Percentiles rank a stretch among this genome's conserved stretches.
These are phyloP conservation scores for Aphanomyces astaci DNA, from an alignment of 352 stramenopile genomes.

Conservation along the genomic window DNA sequence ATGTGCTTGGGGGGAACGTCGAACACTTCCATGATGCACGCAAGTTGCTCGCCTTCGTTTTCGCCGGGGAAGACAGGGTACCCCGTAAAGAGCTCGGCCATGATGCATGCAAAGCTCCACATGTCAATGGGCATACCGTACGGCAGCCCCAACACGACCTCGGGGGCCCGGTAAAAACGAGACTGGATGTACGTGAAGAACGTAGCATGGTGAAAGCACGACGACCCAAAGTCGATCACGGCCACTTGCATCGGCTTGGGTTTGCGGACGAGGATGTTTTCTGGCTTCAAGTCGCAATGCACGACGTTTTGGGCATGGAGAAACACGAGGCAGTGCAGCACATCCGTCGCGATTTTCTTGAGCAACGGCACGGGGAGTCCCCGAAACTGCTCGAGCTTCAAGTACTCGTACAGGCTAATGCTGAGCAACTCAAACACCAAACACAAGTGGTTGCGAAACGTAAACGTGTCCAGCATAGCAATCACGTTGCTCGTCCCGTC, in stretches of 20 bases:
- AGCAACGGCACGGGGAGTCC: constrained; percentile 88
- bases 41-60: constrained; percentile 74
- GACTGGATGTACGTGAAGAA: constrained; percentile 97
- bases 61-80: constrained; percentile 80
- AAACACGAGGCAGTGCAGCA: constrained; percentile 72
- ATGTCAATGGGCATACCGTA: constrained; percentile 80
- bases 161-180: constrained; percentile 95
- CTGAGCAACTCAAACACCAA: constrained; percentile 95
- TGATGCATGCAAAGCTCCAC: constrained; percentile 85
- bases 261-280: constrained; percentile 90
- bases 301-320: constrained; percentile 83
- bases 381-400: constrained; percentile 93
- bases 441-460: constrained; percentile 92
- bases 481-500: constrained; percentile 83
- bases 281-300: constrained; percentile 98
- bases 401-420: constrained; percentile 95
- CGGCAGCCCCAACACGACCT: constrained; percentile 92
- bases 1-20: constrained; percentile 40
- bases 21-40: constrained; percentile 81
- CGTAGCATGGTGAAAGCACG: constrained; percentile 86
- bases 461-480: constrained; percentile 88
- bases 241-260: constrained; percentile 84
- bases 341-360: constrained; percentile 80
- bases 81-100: constrained; percentile 74
- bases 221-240: constrained; percentile 98